Base-by-base conservation (phyloP, 1,284 basidiomycete genomes). In the Coniferiporia sulphurascens region DNA sequence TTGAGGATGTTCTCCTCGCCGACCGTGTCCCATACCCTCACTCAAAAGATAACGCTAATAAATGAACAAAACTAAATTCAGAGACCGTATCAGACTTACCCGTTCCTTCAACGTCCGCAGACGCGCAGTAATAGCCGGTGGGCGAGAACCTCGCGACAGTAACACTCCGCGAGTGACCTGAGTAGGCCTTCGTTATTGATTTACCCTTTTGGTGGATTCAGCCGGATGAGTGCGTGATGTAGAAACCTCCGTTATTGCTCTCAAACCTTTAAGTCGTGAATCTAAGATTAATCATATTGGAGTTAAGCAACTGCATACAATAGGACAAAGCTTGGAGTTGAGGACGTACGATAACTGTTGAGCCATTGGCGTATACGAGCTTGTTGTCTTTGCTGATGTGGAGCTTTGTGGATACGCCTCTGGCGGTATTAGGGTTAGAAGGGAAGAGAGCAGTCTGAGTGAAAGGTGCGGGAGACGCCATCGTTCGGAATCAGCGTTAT, bases 51-150 rank as follows among this genome's bases (percentile, higher is more conserved):
- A 17, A 5, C 36, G 46, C 34, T 9, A 32, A 48, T 58, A 43
- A 54, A n/a, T 44, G 46, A 6, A 55, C 38, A 52, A 22, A 45
- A 27, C 51, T 12, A 21, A 15, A 7, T 27, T 55, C 45, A 48
- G 32, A 4, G n/a, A 48, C 12, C 21, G n/a, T 17, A 55, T 36
- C 43, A 8, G 55, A 43, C 12, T 50, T 17, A 91, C 91, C 89
- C 59, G 85, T 91, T 49, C 94, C 94, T 22, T 78, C 76, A 0
- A 78, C 73, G 70, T 97, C 95, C 22, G 84, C 95, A 10, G 93
- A 96, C 2, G 97, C 96, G 67, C 90, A 93, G 74, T 98, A 98
- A 75, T 88, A 98, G 17, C 95, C 96, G 0, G 93, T 91, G 0
- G 95, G 95, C 0, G 94, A 95, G 71, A 98, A 86, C 41, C 92